Conservation (phyloP, 805 yeast genomes). For the Cyberlindnera subsufficiens region DNA sequence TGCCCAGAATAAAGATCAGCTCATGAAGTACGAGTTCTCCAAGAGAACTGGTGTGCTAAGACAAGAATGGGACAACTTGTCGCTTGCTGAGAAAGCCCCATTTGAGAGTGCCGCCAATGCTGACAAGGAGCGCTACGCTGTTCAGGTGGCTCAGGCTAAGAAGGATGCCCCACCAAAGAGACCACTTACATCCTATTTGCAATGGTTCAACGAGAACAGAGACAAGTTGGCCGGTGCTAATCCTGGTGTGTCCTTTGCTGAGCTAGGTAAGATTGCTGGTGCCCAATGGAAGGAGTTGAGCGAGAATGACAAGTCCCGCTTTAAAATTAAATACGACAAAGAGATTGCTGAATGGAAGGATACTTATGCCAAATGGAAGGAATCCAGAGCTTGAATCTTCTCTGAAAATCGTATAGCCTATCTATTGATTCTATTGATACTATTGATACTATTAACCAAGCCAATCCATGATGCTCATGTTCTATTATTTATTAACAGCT, state of each 20-base stretch:
- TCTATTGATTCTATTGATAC: background rate
- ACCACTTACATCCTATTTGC: constrained; percentile 14
- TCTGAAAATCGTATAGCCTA: too few species aligned
- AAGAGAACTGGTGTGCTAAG: background rate
- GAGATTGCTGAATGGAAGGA: constrained; percentile 30
- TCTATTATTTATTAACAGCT: too few species aligned
- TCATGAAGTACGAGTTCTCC: background rate
- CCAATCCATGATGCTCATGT: too few species aligned
- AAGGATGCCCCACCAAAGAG: constrained; percentile 20
- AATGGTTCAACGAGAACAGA: constrained; percentile 13
- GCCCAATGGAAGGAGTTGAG: constrained; percentile 83
- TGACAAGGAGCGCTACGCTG: constrained; percentile 11
- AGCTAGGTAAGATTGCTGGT: constrained; percentile 62
- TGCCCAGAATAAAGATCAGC: background rate
- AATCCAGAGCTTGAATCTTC: constrained; percentile 8
- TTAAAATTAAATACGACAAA: constrained; percentile 5
- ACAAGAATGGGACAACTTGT: constrained; percentile 11
- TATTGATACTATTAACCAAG: too few species aligned
- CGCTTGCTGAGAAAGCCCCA: constrained; percentile 9
- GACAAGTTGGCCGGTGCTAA: constrained; percentile 4
- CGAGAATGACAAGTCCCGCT: constrained; percentile 63
- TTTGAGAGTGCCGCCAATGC: constrained; percentile 6
- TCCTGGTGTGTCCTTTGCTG: constrained; percentile 20
- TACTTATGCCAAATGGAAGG: constrained; percentile 33
- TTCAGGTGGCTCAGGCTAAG: constrained; percentile 12